phyloP scores from a whole-genome alignment of 2,329 filamentous ascomycete genomes.

The Epichloe sylvatica region DNA sequence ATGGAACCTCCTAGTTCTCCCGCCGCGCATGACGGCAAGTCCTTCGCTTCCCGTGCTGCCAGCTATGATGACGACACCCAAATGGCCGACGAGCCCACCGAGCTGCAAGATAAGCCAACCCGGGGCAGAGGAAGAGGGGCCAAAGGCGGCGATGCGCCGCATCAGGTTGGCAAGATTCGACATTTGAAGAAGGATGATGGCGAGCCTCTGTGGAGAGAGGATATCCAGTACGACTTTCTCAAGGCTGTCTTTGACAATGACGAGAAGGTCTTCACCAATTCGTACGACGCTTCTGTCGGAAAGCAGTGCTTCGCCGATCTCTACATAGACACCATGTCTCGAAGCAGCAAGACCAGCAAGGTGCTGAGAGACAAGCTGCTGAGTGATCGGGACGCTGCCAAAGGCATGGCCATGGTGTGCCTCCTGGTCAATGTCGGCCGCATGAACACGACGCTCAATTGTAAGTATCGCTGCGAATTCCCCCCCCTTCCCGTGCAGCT shows the following conservation, averaged over 20 bases:
- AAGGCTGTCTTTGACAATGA: slow-evolving; percentile 67
- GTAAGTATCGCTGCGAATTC: slow-evolving; percentile 35
- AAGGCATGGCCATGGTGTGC: slow-evolving; percentile 99
- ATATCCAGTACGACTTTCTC: slow-evolving; percentile 82
- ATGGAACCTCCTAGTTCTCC: slow-evolving; percentile 34
- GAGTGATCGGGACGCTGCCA: slow-evolving; percentile 78
- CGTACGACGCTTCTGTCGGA: slow-evolving; percentile 54
- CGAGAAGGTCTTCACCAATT: slow-evolving; percentile 70
- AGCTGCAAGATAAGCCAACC: slow-evolving; percentile 26
- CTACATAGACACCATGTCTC: slow-evolving; percentile 96
- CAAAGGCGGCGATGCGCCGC: slow-evolving; percentile 20
- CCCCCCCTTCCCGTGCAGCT: not conserved
- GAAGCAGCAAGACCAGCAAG: slow-evolving; percentile 98
- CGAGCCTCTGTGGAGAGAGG: slow-evolving; percentile 71
- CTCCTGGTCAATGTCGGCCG: slow-evolving; percentile 90
- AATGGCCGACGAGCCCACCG: slow-evolving; percentile 29
- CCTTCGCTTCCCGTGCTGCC: slow-evolving; percentile 29
- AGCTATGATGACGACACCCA: slow-evolving; percentile 35
- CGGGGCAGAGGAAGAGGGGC: slow-evolving; percentile 23
- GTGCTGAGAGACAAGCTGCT: slow-evolving; percentile 93
- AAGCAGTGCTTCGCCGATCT: slow-evolving; percentile 82
- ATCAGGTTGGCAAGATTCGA: slow-evolving; percentile 53
- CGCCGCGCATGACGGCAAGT: slow-evolving; percentile 27
- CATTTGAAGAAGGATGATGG: slow-evolving; percentile 84
- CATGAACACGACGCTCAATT: slow-evolving; percentile 98